These are phyloP conservation scores for Myxozyma sirexii DNA, from an alignment of 805 yeast species.

Conservation along the genomic window DNA sequence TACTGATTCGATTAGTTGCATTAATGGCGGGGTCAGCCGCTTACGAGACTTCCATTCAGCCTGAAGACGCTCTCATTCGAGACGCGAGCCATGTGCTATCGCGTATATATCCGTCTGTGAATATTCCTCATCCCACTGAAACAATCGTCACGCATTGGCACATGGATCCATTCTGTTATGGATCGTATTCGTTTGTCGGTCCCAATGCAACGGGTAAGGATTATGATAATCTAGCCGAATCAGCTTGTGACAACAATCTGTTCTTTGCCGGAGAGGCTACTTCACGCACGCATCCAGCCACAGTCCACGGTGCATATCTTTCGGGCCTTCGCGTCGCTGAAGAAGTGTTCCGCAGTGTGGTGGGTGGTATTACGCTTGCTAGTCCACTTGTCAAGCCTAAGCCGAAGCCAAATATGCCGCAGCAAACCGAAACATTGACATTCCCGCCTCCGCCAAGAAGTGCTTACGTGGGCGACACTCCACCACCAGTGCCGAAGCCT, in stretches of 20 bases:
- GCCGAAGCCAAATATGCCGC: conserved; percentile 18
- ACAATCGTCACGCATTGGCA: conserved; percentile 73
- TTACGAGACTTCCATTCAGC: conserved; percentile 36
- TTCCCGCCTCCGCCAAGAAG: conserved; percentile 32
- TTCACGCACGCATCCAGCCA: conserved; percentile 47
- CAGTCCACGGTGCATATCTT: conserved; percentile 50
- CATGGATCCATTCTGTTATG: conserved; percentile 71
- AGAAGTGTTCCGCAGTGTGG: conserved; percentile 46
- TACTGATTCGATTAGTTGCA: conserved; percentile 38
- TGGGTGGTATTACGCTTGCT: conserved; percentile 48
- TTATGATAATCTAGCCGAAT: conserved; percentile 47
- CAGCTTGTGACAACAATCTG: conserved; percentile 42
- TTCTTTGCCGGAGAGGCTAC: conserved; percentile 52
- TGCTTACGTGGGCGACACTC: conserved; percentile 26
- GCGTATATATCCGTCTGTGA: conserved; percentile 37
- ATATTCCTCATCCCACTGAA: conserved; percentile 41
- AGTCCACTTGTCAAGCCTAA: conserved; percentile 40
- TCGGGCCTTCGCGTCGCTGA: conserved; percentile 49
- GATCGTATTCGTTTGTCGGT: conserved; percentile 65
- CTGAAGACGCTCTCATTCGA: conserved; percentile 44
- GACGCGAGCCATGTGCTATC: conserved; percentile 41
- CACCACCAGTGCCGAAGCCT: conserved; percentile 24
- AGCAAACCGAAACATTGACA: conserved; percentile 24
- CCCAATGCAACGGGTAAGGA: conserved; percentile 49
- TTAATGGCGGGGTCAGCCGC: conserved; percentile 47